Evolutionary conservation across 345 rosid genomes (phyloP), one percentile per base, ranked within the genome.

Genomic region (Acer campestre): DNA sequence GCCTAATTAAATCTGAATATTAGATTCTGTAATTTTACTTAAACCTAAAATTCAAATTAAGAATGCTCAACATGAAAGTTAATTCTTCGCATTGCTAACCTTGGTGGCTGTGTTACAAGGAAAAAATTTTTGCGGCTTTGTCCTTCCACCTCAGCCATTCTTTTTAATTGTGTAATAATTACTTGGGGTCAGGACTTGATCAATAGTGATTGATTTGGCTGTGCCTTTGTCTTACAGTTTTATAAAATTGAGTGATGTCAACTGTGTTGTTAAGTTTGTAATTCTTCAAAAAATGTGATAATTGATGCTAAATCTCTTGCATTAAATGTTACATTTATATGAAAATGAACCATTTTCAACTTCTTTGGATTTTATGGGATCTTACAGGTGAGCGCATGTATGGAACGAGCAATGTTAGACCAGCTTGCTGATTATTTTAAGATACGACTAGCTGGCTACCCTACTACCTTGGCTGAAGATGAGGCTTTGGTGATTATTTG

Each of bases 321-420:
- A 11, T 9, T 61, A 14, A 61, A 22, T 73, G 58, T 51, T 22
- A 61, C 27, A 48, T 27, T 38, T 65, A 22, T 31, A 66, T 17
- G 55, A 18, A 49, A 18, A 64, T 66, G 61, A 35, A 70, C 42
- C 11, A 23, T 77, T 77, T 76, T 68, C 11, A 55, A 59, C 55
- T 35, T 71, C 46, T 44, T 53, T 25, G 65, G 68, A 16, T 61
- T 58, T 80, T 77, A 64, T 79, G 63, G 67, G 61, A 40, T 78
- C 73, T 79, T 61, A 67, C 78, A 95, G 98, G 92, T 92, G 83
- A 95, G 99, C 75, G 89, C 99, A 38, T 95, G 99, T 83, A 91
- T 88, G 93, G 99, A 95, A 82, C 88, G 89, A 80, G 98, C 98
- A 58, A 97, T 91, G 64, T 80, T 95, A 67, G 94, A 90, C 74